These are phyloP conservation scores for Venturia effusa DNA, from an alignment of 2,329 filamentous ascomycete species.

Conservation along the genomic window DNA sequence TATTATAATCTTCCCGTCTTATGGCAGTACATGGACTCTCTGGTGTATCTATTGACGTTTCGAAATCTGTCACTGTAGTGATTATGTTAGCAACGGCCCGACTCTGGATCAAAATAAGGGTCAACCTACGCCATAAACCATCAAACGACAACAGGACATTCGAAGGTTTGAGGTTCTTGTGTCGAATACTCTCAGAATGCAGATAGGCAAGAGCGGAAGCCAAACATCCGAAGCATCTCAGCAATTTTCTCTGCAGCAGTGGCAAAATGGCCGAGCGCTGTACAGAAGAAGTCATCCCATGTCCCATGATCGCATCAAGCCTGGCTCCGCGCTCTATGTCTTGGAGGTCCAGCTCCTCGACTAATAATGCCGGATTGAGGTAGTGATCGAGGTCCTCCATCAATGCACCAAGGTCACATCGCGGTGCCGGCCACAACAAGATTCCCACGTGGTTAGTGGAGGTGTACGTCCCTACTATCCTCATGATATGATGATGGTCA, in stretches of 20 bases:
- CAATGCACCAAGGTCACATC: not conserved
- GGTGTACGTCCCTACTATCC: conserved; percentile 1
- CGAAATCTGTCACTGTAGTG: not conserved
- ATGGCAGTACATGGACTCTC: not conserved
- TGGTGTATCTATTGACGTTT: not conserved
- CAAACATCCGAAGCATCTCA: not conserved
- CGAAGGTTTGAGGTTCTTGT: not conserved
- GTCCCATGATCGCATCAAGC: not conserved
- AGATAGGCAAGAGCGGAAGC: not conserved
- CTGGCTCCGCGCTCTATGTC: not conserved
- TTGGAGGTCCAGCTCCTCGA: not conserved
- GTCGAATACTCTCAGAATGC: not conserved
- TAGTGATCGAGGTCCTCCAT: conserved; percentile 9
- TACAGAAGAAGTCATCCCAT: not conserved
- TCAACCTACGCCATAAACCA: conserved; percentile 1
- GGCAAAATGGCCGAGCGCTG: not conserved
- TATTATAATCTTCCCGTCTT: too few species aligned
- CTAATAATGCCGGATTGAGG: not conserved
- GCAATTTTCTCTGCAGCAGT: not conserved
- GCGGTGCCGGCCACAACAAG: conserved; percentile 10
- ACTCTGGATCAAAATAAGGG: not conserved
- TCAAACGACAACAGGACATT: not conserved
- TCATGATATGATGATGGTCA: conserved; percentile 1
- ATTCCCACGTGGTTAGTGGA: not conserved
- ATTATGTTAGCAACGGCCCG: not conserved